Base-by-base conservation (phyloP, 306 rosid genomes). In the Fagus sylvatica region DNA sequence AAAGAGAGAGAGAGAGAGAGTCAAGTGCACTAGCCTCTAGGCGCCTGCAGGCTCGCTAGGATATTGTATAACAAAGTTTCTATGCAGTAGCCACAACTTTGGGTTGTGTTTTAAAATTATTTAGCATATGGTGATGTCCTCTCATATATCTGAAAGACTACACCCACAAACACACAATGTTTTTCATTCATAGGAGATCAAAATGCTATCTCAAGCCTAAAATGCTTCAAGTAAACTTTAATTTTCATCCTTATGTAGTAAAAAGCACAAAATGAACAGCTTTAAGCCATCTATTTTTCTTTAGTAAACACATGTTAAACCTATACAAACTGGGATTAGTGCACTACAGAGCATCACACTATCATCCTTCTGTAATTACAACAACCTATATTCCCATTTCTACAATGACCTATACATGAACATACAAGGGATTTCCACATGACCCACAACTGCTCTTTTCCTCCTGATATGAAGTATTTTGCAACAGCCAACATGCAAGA, bases 381-480 rank as follows among this genome's bases (percentile, higher is more conserved):
- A 56, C 41, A 59, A 56, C 34, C 73, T 77, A 32, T 55, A 79
- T 80, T 57, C 73, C 60, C 42, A 59, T 73, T 75, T 79, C 87
- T 74, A 72, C 70, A 40, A 76, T 66, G 15, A 78, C 46, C 79
- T 69, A 60, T 22, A 66, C 60, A 62, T 60, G 37, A 53, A 79
- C 79, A 57, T 49, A 62, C 69, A 72, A 64, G 59, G 59, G 43
- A 34, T 69, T 77, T 70, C 70, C 83, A 76, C 53, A 39, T 72
- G 66, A 64, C 36, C 33, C 51, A 10, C 60, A 72, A 74, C 73
- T 41, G 74, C 80, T 71, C 76, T 10, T 80, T 54, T 56, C 78
- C 60, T 65, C 41, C 39, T 32, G n/a, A n/a, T n/a, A 1, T 28
- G 1, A 8, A 11, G 54, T 49, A n/a, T 62, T 11, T 36, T 10